phyloP scores from a whole-genome alignment of 2,329 filamentous ascomycete species.

The Fusarium fracticaudum region DNA sequence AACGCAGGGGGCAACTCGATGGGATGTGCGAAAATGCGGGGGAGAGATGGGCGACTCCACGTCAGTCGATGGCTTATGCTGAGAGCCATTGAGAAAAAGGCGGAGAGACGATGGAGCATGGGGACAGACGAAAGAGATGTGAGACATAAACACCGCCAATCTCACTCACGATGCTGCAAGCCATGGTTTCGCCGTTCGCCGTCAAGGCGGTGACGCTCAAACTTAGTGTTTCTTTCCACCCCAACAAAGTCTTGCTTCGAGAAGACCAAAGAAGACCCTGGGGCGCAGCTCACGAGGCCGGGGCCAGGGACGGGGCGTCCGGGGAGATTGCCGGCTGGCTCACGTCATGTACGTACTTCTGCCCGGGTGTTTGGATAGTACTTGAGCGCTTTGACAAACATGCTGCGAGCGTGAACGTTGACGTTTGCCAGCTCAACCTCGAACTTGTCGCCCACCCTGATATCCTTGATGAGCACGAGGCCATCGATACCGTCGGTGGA shows the following conservation, averaged over 20 bases:
- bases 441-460: conserved; percentile 62
- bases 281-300: conserved; percentile 30
- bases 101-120: not conserved
- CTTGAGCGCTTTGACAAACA: conserved; percentile 58
- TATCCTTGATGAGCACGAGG: conserved; percentile 52
- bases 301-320: conserved; percentile 19
- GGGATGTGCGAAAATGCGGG: conserved; percentile 32
- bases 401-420: conserved; percentile 57
- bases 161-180: conserved; percentile 19
- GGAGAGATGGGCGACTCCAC: conserved; percentile 22
- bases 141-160: conserved; percentile 21
- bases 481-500: conserved; percentile 51
- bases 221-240: conserved; percentile 9
- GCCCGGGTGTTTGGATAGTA: conserved; percentile 6
- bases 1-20: conserved; percentile 26
- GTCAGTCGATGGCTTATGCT: conserved; percentile 13
- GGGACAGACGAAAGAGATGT: not conserved
- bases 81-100: conserved; percentile 11
- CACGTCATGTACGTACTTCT: not conserved
- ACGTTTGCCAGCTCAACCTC: conserved; percentile 65
- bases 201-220: conserved; percentile 27
- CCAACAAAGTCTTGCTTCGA: conserved; percentile 22
- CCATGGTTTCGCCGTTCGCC: conserved; percentile 16
- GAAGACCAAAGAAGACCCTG: conserved; percentile 3
- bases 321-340: conserved; percentile 27